Evolutionary conservation across 139 green algal genomes (phyloP), one percentile per base, ranked within the genome.

Genomic region (Edaphochlamys debaryana): DNA sequence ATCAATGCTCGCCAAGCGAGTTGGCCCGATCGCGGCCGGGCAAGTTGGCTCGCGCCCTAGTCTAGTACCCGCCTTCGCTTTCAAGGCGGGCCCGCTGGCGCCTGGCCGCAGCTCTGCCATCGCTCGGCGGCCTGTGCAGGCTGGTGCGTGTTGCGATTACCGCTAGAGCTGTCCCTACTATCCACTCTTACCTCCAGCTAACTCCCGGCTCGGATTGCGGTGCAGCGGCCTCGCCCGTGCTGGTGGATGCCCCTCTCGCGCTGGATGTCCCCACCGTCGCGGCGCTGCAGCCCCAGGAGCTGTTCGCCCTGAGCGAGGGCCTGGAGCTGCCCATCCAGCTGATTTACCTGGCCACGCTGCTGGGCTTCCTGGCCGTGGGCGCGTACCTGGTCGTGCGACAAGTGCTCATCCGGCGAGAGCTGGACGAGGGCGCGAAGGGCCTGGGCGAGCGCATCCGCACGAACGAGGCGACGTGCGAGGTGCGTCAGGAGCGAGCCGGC

Each of bases 361-460:
- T 99, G 41, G 92, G 90, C 25, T 95, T 99, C 73, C 86, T 99
- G 63, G 92, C 93, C 6, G 92, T 92, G 32, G 97, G 94, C 5
- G 95, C 93, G 0, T 99, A 95, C 90, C 89, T 99, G 56, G 95
- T 99, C 13, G 97, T 99, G 75, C 90, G 97, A 25, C 97, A 99
- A 79, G 96, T 98, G 60, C 85, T 99, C 8, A 94, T 99, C 58
- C 87, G 96, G 23, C 85, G 96, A 23, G 96, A 99, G 89, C 91
- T 99, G 48, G 97, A 99, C 62, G 97, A 98, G 84, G 91, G 95
- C 30, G 95, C 96, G 29, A 99, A 99, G 87, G 91, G 93, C n/a
- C 91, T 99, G 66, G 97, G 96, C 19, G 97, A 99, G 67, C 91
- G 94, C 38, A 96, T 98, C 74, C 93, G 97, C 37, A 95, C 89